Base-by-base conservation (phyloP, 164 flowering plant genomes). In the Sedum album region DNA sequence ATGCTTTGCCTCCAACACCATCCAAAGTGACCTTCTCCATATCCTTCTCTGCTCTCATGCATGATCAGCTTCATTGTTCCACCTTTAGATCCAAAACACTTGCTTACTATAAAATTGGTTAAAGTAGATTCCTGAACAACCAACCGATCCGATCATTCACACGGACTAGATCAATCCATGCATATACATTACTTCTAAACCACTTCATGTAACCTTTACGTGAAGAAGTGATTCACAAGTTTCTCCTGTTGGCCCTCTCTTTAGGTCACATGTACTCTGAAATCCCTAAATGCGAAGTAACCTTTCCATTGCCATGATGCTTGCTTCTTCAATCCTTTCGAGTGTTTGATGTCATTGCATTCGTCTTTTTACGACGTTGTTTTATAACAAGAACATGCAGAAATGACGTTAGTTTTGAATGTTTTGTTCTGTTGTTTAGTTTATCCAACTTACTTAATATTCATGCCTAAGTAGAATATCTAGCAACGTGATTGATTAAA, bases 201-300 rank as follows among this genome's bases (percentile, higher is more conserved):
- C 18, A 55, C 25, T 55, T 26, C 0, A 11, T 26, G 61, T 13
- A 55, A 26, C 31, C 61, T 55, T 55, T 26, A 55, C 26, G 31
- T 25, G 61, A 55, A 9, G 17, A 26, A 25, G 31, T 55, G 61
- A 55, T 2, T 55, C 61, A 55, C 61, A 55, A 26, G 61, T 2
- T 25, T 55, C 61, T 55, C 61, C 61, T 26, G 61, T 25, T 55
- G 61, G 15, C 61, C 61, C 61, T 55, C 28, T 53, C 15, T 11
- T 25, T 44, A 51, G 14, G 1, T 55, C 31, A 55, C 61, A 55
- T 55, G 61, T 26, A 28, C 61, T 55, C 17, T 26, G 31, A 55
- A 2, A 9, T 55, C 31, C 31, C 31, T 26, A 28, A 25, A 11
- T 4, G 11, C 20, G 18, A 26, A 55, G 61, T 55, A 55, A 53